Evolutionary conservation across 768 basidiomycete species (phyloP).

Genomic region (Crepidotus variabilis): DNA sequence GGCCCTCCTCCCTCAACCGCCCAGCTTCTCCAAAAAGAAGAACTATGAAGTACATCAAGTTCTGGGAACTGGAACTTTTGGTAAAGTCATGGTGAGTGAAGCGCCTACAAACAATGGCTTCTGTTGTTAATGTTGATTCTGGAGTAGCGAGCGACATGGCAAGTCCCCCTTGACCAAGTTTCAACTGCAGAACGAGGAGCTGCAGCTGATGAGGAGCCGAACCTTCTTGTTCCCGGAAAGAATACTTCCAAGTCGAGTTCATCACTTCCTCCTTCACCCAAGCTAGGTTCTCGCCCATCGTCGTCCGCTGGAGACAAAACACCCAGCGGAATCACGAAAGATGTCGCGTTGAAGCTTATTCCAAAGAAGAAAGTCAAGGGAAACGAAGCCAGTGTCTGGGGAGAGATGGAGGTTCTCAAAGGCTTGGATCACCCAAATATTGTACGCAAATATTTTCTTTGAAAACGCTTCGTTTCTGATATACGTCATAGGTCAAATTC

Average conservation of each 20-base stretch:
- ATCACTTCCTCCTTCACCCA: slow-evolving; percentile 13
- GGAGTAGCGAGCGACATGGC: slow-evolving; percentile 68
- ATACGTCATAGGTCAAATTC: slow-evolving; percentile 72
- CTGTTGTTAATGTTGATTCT: background rate
- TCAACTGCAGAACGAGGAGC: slow-evolving; percentile 58
- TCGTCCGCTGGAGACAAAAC: slow-evolving; percentile 22
- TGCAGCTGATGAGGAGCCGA: slow-evolving; percentile 27
- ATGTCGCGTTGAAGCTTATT: slow-evolving; percentile 87
- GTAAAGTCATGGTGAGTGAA: slow-evolving; percentile 72
- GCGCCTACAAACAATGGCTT: slow-evolving; percentile 3
- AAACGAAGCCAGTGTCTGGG: slow-evolving; percentile 84
- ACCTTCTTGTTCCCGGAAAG: slow-evolving; percentile 9
- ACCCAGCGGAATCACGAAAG: slow-evolving; percentile 46
- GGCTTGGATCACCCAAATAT: slow-evolving; percentile 91
- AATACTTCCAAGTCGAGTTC: slow-evolving; percentile 11
- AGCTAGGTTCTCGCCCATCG: slow-evolving; percentile 17
- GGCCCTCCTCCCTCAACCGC: slow-evolving; percentile 74
- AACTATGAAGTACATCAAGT: slow-evolving; percentile 67
- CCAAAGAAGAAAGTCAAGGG: slow-evolving; percentile 95
- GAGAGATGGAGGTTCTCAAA: slow-evolving; percentile 91
- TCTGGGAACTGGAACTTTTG: slow-evolving; percentile 84
- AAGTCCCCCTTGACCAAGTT: slow-evolving; percentile 61
- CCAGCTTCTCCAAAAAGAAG: slow-evolving; percentile 86
- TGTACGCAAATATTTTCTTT: slow-evolving; percentile 38
- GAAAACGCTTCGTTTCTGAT: background rate